These are phyloP conservation scores for Raphanus hybrid DNA, from an alignment of 441 rosid genomes.

Conservation along the genomic window DNA sequence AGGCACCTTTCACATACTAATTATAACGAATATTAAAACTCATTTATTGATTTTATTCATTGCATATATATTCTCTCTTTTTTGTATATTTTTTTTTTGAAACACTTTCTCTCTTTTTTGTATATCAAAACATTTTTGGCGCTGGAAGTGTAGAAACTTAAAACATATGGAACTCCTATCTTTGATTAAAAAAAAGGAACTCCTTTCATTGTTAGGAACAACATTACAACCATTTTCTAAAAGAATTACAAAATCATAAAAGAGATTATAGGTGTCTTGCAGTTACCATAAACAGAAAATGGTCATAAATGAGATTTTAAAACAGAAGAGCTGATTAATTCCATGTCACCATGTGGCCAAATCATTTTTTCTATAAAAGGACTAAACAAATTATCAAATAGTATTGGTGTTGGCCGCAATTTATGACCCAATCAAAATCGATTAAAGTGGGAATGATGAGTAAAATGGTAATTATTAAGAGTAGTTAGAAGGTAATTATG, in stretches of 20 bases:
- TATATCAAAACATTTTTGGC: background rate
- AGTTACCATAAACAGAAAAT: background rate
- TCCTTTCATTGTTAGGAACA: background rate
- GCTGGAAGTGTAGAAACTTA: background rate
- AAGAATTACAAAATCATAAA: background rate
- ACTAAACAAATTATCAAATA: background rate
- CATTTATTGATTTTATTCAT: too few species aligned
- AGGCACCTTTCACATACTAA: conserved; percentile 1
- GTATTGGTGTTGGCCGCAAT: conserved; percentile 11
- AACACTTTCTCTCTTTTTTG: too few species aligned
- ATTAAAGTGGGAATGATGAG: conserved; percentile 21
- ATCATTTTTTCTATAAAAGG: background rate
- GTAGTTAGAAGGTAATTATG: conserved; percentile 14
- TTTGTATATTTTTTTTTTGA: too few species aligned
- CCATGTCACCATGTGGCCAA: conserved; percentile 13
- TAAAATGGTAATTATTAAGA: conserved; percentile 8
- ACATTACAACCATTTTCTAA: background rate
- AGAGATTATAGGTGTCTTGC: background rate
- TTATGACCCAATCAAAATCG: conserved; percentile 26
- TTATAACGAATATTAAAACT: too few species aligned
- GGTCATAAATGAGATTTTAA: background rate
- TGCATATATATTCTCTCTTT: too few species aligned
- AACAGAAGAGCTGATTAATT: background rate
- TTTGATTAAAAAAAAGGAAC: too few species aligned
- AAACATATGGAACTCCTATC: background rate